Evolutionary conservation across 2,329 filamentous ascomycete species (phyloP).

Genomic region (Neonectria neomacrospora): DNA sequence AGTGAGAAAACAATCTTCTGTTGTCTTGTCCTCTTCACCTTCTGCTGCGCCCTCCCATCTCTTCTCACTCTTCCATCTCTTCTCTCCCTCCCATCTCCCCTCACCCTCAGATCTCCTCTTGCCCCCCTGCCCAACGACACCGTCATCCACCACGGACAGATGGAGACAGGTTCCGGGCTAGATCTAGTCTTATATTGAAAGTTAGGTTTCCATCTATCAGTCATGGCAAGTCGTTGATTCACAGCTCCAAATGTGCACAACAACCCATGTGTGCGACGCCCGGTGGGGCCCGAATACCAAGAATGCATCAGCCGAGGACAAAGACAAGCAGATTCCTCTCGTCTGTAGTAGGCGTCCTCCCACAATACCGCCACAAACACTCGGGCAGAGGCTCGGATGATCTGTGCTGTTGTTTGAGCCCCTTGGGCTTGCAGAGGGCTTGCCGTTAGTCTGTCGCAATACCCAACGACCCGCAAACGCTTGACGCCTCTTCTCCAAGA

Average conservation of each 20-base stretch:
- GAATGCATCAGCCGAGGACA: not conserved
- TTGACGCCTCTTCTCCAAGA: not conserved
- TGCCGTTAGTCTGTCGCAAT: not conserved
- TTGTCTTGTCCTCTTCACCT: too few relatives aligned
- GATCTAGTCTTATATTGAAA: not conserved
- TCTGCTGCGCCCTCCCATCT: too few relatives aligned
- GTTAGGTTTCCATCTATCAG: not conserved
- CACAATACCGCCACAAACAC: not conserved
- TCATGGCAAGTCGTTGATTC: not conserved
- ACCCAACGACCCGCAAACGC: not conserved
- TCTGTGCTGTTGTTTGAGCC: not conserved
- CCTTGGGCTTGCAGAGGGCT: not conserved
- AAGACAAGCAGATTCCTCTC: not conserved
- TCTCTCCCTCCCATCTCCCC: too few relatives aligned
- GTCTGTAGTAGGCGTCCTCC: not conserved
- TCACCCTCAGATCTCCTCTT: too few relatives aligned
- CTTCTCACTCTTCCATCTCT: too few relatives aligned
- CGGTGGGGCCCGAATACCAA: not conserved
- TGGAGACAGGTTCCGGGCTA: too few relatives aligned
- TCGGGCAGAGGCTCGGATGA: not conserved
- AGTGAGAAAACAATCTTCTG: too few relatives aligned
- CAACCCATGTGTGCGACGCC: not conserved
- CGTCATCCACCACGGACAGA: too few relatives aligned
- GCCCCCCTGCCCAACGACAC: too few relatives aligned
- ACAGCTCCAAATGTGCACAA: not conserved